These are phyloP conservation scores for Lycium ferocissimum DNA, from an alignment of 257 asterid genomes.

Conservation along the genomic window DNA sequence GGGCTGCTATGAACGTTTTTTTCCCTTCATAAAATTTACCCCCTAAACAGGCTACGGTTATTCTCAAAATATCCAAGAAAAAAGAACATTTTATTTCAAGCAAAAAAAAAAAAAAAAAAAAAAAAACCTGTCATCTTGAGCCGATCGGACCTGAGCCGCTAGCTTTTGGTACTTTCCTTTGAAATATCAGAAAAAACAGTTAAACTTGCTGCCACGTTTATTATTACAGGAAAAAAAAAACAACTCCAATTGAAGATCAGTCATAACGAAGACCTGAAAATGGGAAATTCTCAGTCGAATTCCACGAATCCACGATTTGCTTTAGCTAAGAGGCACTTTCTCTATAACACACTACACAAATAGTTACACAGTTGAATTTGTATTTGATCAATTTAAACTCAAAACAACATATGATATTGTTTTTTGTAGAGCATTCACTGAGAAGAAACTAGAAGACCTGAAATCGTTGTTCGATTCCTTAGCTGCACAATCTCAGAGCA, in stretches of 20 bases:
- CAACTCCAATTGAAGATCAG: too few species aligned
- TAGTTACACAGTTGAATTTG: background rate
- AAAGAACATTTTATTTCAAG: too few species aligned
- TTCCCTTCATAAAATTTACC: too few species aligned
- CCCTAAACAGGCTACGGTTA: too few species aligned
- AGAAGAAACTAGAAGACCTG: slow-evolving; percentile 65
- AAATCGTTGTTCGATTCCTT: slow-evolving; percentile 70
- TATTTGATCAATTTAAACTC: background rate
- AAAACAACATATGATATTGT: background rate
- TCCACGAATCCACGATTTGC: slow-evolving; percentile 60
- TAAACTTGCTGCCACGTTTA: background rate
- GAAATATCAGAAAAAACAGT: background rate
- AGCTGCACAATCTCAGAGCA: slow-evolving; percentile 67
- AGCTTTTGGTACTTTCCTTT: background rate
- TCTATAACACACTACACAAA: background rate
- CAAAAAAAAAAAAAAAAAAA: too few species aligned
- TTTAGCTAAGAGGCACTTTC: slow-evolving; percentile 62
- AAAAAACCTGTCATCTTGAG: background rate
- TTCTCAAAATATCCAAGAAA: too few species aligned
- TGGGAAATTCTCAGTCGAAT: slow-evolving; percentile 77
- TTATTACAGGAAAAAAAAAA: background rate
- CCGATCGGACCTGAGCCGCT: background rate
- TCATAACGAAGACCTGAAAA: slow-evolving; percentile 36
- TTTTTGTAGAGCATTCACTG: slow-evolving; percentile 71
- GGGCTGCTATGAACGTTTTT: too few species aligned